Evolutionary conservation across 2,329 filamentous ascomycete species (phyloP), one percentile per base, ranked within the genome.

Genomic region (Blastomyces parvus): DNA sequence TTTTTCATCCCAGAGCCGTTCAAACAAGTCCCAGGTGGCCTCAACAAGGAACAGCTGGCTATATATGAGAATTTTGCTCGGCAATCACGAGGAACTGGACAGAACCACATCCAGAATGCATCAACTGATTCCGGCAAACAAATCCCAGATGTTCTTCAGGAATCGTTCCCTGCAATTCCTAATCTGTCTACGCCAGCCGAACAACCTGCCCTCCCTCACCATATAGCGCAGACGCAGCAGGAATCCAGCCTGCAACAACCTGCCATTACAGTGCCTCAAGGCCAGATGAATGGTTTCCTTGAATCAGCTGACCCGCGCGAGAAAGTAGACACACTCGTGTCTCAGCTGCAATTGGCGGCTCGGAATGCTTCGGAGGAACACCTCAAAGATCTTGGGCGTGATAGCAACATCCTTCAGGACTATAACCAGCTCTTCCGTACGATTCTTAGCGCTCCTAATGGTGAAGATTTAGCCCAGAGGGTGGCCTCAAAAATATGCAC

Each of bases 31-130:
- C 87, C 90, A 14, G 83, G 83, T 60, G 93, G 93, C 4, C 79
- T 99, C 60, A 97, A 96, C 71, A 83, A 88, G 30, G 91, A 97
- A 70, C 94, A 99, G 71, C 85, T 97, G 80, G 90, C 90, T 13
- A 95, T 99, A 33, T 99, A 99, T 71, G 92, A 97, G 71, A 92
- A 97, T 66, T 99, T 99, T 74, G 91, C 90, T 11, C 84, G 91
- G 63, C 91, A 96, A 73, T 88, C 90, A 36, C 88, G 91, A 63
- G 84, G 83, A n/a, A 76, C 83, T 52, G 75, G 71, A 74, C 81
- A 72, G 68, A 82, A 65, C 74, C 86, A 78, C 72, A 81, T 72
- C 72, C 85, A 75, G 74, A 86, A 73, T 74, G 74, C 78, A 9
- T 84, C 84, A 2, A 82, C 84, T 59, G 85, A 87, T 66, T 81